Percentiles rank a stretch among this genome's conserved stretches.
These are phyloP conservation scores for Exophiala viscosa DNA, from an alignment of 2,329 filamentous ascomycete genomes.

Conservation along the genomic window DNA sequence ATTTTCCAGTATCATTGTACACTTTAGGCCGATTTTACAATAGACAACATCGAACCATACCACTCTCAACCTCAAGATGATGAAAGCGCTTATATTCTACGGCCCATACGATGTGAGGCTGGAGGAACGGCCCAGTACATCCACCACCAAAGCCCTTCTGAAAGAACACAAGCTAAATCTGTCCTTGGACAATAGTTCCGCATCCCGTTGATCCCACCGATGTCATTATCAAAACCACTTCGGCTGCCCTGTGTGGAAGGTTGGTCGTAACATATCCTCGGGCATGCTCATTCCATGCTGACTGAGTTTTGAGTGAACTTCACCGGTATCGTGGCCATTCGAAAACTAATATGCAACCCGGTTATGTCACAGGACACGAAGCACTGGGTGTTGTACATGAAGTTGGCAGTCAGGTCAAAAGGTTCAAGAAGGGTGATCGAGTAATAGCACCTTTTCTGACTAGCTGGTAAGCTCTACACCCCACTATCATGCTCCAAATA, in stretches of 20 bases:
- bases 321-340: slow-evolving; percentile 78
- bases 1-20: too few relatives aligned
- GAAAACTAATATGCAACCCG: slow-evolving; percentile 58
- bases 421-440: slow-evolving; percentile 68
- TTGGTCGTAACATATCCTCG: slow-evolving; percentile 33
- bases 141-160: not conserved
- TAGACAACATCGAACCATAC: too few relatives aligned
- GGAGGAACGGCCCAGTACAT: not conserved
- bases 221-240: slow-evolving; percentile 77
- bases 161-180: not conserved
- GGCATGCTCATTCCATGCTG: slow-evolving; percentile 33
- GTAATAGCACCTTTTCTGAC: slow-evolving; percentile 80
- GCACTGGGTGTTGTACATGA: slow-evolving; percentile 74
- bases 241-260: slow-evolving; percentile 84
- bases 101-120: slow-evolving; percentile 11
- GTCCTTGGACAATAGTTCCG: not conserved
- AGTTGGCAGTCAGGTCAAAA: slow-evolving; percentile 64
- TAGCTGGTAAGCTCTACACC: slow-evolving; percentile 33
- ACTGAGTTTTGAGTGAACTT: slow-evolving; percentile 61
- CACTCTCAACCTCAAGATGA: not conserved
- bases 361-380: slow-evolving; percentile 74
- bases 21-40: too few relatives aligned
- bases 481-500: not conserved
- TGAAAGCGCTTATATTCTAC: slow-evolving; percentile 10
- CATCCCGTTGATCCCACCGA: slow-evolving; percentile 56